These are phyloP conservation scores for Russula griseocarnosa DNA, from an alignment of 768 basidiomycete genomes.

Conservation along the genomic window DNA sequence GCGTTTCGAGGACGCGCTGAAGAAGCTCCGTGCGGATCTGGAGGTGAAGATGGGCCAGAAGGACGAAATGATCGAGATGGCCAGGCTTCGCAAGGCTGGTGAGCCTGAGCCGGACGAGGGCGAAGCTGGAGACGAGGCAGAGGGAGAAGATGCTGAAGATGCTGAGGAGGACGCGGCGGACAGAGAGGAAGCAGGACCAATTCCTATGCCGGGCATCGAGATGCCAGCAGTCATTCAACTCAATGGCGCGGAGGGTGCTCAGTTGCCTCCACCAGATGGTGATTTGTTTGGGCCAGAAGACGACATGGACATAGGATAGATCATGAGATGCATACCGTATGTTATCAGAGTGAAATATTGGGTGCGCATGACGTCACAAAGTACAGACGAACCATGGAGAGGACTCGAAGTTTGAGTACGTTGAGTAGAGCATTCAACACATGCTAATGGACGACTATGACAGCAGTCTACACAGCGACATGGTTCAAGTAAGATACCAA, in stretches of 20 bases:
- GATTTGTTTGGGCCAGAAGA: slow-evolving; percentile 27
- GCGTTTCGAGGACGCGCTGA: slow-evolving; percentile 90
- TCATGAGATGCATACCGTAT: background rate
- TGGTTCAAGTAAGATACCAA: no score
- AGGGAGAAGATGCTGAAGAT: slow-evolving; percentile 37
- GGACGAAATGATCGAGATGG: slow-evolving; percentile 75
- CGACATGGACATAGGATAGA: slow-evolving; percentile 35
- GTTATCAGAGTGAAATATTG: no score
- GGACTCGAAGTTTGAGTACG: no score
- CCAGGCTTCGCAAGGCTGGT: slow-evolving; percentile 67
- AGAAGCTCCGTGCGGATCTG: slow-evolving; percentile 80
- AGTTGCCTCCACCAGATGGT: slow-evolving; percentile 20
- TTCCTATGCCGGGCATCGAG: slow-evolving; percentile 19
- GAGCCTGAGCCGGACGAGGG: slow-evolving; percentile 43
- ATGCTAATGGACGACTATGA: no score
- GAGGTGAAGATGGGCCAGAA: slow-evolving; percentile 79
- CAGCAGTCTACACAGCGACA: no score
- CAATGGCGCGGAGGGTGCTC: slow-evolving; percentile 17
- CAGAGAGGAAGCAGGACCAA: slow-evolving; percentile 27
- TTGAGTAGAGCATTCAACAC: no score
- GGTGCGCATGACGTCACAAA: no score
- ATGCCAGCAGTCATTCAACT: slow-evolving; percentile 20
- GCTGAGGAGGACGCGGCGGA: slow-evolving; percentile 36
- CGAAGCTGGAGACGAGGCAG: slow-evolving; percentile 35
- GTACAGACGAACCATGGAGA: no score